Evolutionary conservation across 2,329 filamentous ascomycete species (phyloP), one percentile per base, ranked within the genome.

Genomic region (Pleoardoris graminearum): DNA sequence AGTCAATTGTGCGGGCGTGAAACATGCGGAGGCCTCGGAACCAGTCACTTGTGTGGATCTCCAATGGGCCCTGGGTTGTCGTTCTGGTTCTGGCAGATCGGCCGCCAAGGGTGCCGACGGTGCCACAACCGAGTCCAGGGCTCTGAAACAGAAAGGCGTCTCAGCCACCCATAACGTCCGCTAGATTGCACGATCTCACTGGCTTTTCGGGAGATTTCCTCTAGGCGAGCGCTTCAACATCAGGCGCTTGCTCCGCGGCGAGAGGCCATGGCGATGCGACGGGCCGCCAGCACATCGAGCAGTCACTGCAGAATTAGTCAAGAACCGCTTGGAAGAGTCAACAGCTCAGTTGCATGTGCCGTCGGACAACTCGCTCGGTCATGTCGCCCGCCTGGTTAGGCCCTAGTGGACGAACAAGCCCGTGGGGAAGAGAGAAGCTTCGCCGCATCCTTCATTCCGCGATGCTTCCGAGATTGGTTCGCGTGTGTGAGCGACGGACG

Each of bases 51-150:
- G 35, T 23, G 48, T 16, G 44, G 48, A 33, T 33, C 38, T 42
- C 23, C 7, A 41, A 37, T n/a, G 48, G 50, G 45, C 37, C 41
- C 41, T 27, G 46, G 42, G 51, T 57, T 54, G 61, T 42, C 45
- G 61, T 61, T 61, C 51, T 59, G 62, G 60, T 39, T 61, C 60
- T 61, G 61, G 52, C 27, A 63, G 62, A 65, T 63, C 53, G 66
- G 59, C 61, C 60, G 44, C 47, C 61, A 61, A 61, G 63, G 51
- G 61, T 60, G 66, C 68, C 61, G 66, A 65, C 61, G 51, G 61
- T 59, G 66, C 68, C 61, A 67, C 66, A 66, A 37, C 62, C 67
- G 62, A 56, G 45, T 41, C 50, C 38, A 46, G 43, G 25, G 46
- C 49, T 50, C 42, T 65, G 61, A 66, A 64, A 68, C 66, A 54